phyloP scores from a whole-genome alignment of 257 asterid species.

The Solanum chiquidenum region DNA sequence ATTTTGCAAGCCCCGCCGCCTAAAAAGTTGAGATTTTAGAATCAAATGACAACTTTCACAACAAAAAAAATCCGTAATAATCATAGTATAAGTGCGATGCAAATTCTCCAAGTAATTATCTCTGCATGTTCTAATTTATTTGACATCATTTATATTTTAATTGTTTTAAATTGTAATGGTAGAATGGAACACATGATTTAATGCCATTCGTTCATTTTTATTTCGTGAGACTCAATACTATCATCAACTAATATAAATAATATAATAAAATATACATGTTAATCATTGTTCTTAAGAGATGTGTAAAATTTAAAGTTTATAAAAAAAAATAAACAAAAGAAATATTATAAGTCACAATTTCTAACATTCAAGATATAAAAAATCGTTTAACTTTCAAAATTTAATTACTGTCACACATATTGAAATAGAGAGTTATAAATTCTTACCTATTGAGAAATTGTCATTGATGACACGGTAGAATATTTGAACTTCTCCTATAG shows the following conservation, averaged over 20 bases:
- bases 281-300: not conserved
- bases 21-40: not conserved
- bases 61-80: not conserved
- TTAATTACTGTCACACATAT: too few relatives aligned
- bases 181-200: too few relatives aligned
- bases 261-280: not conserved
- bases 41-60: not conserved
- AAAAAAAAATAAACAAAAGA: too few relatives aligned
- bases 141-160: not conserved
- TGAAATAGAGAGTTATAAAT: too few relatives aligned
- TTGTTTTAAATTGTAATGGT: not conserved
- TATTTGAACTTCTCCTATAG: not conserved
- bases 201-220: too few relatives aligned
- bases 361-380: not conserved
- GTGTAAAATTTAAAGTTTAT: too few relatives aligned
- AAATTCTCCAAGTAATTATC: not conserved
- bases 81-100: not conserved
- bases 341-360: not conserved
- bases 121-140: not conserved
- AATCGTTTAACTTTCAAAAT: too few relatives aligned
- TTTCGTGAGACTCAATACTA: not conserved
- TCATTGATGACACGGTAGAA: not conserved
- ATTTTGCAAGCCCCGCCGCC: not conserved
- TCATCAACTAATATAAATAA: not conserved
- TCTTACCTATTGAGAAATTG: not conserved